A percentile compares a stretch with the other conserved stretches of the same genome.
These are phyloP conservation scores for Sclerotinia minor DNA, from an alignment of 2,329 filamentous ascomycete species.

Conservation along the genomic window DNA sequence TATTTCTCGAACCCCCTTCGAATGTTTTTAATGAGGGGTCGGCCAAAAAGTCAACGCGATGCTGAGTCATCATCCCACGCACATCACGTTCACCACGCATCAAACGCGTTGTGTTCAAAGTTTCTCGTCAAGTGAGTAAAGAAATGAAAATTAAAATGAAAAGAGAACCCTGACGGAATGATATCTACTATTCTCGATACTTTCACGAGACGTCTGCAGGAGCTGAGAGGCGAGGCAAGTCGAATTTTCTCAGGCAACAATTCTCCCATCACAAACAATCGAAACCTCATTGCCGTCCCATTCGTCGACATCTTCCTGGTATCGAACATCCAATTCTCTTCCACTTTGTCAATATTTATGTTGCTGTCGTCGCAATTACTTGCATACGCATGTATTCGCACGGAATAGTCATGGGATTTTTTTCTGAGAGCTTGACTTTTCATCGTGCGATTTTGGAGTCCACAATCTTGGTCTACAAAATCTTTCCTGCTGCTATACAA, in stretches of 20 bases:
- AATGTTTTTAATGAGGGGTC: not conserved
- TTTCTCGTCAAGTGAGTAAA: not conserved
- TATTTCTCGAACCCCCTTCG: not conserved
- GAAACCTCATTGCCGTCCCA: not conserved
- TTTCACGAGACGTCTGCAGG: not conserved
- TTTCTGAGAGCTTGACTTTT: not conserved
- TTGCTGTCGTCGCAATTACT: not conserved
- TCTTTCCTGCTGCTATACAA: not conserved
- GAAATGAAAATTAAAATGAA: not conserved
- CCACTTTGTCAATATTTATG: not conserved
- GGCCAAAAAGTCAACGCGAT: not conserved
- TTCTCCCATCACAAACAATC: not conserved
- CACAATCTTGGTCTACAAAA: not conserved
- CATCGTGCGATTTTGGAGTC: not conserved
- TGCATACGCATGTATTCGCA: not conserved
- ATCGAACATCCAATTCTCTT: not conserved
- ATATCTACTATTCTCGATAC: not conserved
- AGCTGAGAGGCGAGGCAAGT: not conserved
- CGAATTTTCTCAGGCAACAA: not conserved
- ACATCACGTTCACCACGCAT: not conserved
- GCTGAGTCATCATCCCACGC: conserved; percentile 16
- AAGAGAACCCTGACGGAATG: not conserved
- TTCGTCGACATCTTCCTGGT: not conserved
- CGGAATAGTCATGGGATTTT: rapidly evolving
- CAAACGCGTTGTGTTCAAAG: not conserved